Evolutionary conservation across 78 protist genomes (phyloP).

Genomic region (Thecamonas trahens): DNA sequence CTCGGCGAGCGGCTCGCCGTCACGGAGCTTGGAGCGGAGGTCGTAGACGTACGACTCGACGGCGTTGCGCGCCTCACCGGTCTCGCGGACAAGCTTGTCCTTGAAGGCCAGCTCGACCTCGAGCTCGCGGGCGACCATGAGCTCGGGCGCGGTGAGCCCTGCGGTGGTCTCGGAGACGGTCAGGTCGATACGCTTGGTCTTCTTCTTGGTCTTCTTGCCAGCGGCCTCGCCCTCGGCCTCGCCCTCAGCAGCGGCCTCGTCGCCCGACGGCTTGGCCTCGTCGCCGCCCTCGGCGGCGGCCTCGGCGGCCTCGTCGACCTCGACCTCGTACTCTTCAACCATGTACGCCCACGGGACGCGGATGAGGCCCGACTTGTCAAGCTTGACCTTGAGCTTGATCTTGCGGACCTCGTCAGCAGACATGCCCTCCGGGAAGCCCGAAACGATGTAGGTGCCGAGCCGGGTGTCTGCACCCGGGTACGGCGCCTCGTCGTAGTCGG

Average conservation of each 20-base stretch:
- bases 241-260: constrained; percentile 15
- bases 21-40: constrained; percentile 51
- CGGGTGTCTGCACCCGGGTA: not conserved
- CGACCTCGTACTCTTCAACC: constrained; percentile 27
- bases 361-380: constrained; percentile 65
- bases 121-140: not conserved
- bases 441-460: constrained; percentile 16
- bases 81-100: constrained; percentile 48
- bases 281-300: not conserved
- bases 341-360: constrained; percentile 52
- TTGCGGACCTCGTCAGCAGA: constrained; percentile 5
- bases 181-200: not conserved
- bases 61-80: constrained; percentile 58
- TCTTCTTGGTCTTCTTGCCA: constrained; percentile 49
- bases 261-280: not conserved
- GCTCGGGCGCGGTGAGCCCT: not conserved
- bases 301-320: not conserved
- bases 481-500: constrained; percentile 19
- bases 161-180: not conserved
- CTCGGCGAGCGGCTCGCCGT: constrained; percentile 13
- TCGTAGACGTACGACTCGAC: constrained; percentile 80
- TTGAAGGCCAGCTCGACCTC: constrained; percentile 55
- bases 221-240: constrained; percentile 36
- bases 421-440: constrained; percentile 7
- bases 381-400: constrained; percentile 64